Evolutionary conservation across 2,329 filamentous ascomycete genomes (phyloP).

Genomic region (Penicillium sp.): DNA sequence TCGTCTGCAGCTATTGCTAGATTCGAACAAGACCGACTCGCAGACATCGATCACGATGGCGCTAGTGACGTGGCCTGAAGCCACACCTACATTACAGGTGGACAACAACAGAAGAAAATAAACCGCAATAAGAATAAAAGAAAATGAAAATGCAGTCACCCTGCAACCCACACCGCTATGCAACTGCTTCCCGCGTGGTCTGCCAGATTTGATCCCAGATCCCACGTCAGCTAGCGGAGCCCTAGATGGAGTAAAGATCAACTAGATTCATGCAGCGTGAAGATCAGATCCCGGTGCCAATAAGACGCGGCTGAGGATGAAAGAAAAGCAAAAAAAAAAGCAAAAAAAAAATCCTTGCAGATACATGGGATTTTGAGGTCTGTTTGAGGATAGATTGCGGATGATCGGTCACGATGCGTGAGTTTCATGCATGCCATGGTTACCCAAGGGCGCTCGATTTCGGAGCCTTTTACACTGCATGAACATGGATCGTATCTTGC

Average conservation of each 20-base stretch:
- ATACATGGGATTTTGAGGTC: background rate
- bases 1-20: background rate
- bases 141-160: background rate
- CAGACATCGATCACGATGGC: constrained; percentile 4
- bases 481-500: background rate
- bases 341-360: background rate
- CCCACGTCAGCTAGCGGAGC: constrained; percentile 7
- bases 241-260: constrained; percentile 12
- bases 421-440: constrained; percentile 13
- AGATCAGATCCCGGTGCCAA: constrained; percentile 7
- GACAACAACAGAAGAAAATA: background rate
- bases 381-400: background rate
- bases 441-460: constrained; percentile 1
- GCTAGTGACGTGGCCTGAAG: constrained; percentile 17
- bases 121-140: background rate
- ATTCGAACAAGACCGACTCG: background rate
- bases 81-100: background rate
- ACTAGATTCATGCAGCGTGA: constrained; percentile 9
- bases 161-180: constrained; percentile 3
- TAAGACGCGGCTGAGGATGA: background rate
- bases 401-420: constrained; percentile 6
- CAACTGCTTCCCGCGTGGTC: constrained; percentile 1
- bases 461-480: background rate
- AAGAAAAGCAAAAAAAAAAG: background rate
- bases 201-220: constrained; percentile 10